A percentile compares a stretch with the other conserved stretches of the same genome.
These are phyloP conservation scores for Arxiozyma bovina DNA, from an alignment of 1,139 yeast genomes.

Conservation along the genomic window DNA sequence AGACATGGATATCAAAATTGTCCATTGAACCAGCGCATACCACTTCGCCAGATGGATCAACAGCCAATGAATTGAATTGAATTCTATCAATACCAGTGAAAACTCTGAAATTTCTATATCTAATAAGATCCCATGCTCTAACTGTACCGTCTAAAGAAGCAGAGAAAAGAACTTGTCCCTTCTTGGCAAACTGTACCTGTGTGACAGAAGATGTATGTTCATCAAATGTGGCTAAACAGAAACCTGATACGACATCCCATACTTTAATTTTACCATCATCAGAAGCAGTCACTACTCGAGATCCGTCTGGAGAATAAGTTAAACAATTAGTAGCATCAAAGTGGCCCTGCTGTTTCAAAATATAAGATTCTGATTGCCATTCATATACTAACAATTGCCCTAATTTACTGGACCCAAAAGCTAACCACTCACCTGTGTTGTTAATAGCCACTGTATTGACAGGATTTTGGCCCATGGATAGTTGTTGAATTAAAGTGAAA, in stretches of 20 bases:
- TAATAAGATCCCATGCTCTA: conserved; percentile 89
- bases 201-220: conserved; percentile 90
- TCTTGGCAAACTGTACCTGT: conserved; percentile 72
- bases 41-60: conserved; percentile 95
- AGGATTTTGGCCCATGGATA: conserved; percentile 87
- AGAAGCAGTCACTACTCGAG: conserved; percentile 83
- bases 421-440: conserved; percentile 90
- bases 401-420: conserved; percentile 80
- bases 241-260: conserved; percentile 92
- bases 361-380: conserved; percentile 97
- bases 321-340: conserved; percentile 81
- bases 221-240: conserved; percentile 81
- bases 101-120: conserved; percentile 90
- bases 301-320: conserved; percentile 91
- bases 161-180: conserved; percentile 83
- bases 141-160: conserved; percentile 94
- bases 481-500: conserved; percentile 70
- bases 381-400: conserved; percentile 97
- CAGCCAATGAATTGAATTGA: conserved; percentile 83
- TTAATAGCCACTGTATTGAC: conserved; percentile 77
- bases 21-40: conserved; percentile 93
- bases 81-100: conserved; percentile 85
- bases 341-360: conserved; percentile 93
- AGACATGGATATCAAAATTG: conserved; percentile 80
- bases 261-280: conserved; percentile 96